Evolutionary conservation across 768 basidiomycete species (phyloP).

Genomic region (Suillus luteus): DNA sequence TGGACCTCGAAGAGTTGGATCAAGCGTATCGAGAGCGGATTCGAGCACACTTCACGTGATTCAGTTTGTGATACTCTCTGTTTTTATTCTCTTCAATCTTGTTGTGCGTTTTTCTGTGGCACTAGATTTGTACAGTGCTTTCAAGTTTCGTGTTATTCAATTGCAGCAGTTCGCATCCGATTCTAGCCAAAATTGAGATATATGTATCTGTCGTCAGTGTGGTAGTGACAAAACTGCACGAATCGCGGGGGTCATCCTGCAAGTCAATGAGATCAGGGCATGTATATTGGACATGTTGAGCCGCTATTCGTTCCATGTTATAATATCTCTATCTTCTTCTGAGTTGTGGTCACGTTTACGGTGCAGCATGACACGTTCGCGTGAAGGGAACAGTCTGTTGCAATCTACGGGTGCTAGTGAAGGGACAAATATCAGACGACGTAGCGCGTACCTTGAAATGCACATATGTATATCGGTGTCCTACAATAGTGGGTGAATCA

Average conservation of each 20-base stretch:
- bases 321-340: conserved; percentile 53
- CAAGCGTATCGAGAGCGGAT: conserved; percentile 62
- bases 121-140: conserved; percentile 11
- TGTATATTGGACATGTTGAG: neutral
- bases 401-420: conserved; percentile 48
- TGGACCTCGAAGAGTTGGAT: conserved; percentile 62
- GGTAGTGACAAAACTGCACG: neutral
- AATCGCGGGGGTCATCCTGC: neutral
- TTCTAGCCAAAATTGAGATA: too few species aligned
- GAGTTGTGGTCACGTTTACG: conserved; percentile 72
- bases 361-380: conserved; percentile 68
- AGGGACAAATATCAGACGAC: neutral
- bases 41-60: conserved; percentile 14
- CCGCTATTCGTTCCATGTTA: conserved; percentile 69
- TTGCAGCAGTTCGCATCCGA: neutral
- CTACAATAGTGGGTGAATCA: conserved; percentile 36
- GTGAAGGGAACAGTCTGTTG: conserved; percentile 69
- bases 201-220: neutral
- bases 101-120: neutral
- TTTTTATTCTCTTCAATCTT: conserved; percentile 1
- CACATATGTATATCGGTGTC: conserved; percentile 83
- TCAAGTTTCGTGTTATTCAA: conserved; percentile 8
- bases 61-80: neutral
- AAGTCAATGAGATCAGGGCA: neutral
- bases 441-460: conserved; percentile 47